Conservation (phyloP, 2,329 filamentous ascomycete genomes). For the Falciphora oryzae region DNA sequence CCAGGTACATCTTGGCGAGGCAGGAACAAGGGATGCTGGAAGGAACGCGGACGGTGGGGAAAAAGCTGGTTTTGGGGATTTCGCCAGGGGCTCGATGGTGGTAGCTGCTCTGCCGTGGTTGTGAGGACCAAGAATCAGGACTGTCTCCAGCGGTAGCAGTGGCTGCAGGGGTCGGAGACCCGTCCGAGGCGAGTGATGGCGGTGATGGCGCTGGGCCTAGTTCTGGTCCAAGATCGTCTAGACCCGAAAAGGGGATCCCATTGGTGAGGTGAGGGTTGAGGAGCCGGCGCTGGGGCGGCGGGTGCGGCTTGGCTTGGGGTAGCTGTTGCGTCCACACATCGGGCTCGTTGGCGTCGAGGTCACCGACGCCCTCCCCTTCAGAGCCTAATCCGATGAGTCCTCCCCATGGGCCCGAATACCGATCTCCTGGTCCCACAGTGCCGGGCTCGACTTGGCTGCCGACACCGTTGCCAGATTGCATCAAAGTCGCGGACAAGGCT, state of each 20-base stretch:
- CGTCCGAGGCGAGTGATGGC: neutral
- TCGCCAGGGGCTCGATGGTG: neutral
- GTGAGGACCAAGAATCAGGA: neutral
- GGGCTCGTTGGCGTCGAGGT: neutral
- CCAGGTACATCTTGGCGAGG: conserved; percentile 42
- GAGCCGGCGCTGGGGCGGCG: neutral
- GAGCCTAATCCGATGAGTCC: neutral
- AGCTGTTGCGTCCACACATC: neutral
- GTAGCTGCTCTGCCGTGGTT: neutral
- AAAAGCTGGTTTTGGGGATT: neutral
- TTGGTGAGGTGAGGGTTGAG: neutral
- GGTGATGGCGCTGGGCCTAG: neutral
- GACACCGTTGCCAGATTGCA: neutral
- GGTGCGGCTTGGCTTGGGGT: neutral
- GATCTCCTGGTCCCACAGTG: neutral
- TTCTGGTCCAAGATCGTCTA: neutral
- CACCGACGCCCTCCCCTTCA: neutral
- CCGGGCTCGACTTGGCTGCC: neutral
- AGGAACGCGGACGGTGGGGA: neutral
- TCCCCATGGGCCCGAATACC: neutral
- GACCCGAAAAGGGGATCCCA: neutral
- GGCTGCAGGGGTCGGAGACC: neutral
- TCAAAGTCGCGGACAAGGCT: conserved; percentile 10
- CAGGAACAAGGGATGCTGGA: conserved; percentile 35
- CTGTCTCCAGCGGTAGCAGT: neutral